These are phyloP conservation scores for Neobulgaria alba DNA, from an alignment of 2,329 filamentous ascomycete species.

Conservation along the genomic window DNA sequence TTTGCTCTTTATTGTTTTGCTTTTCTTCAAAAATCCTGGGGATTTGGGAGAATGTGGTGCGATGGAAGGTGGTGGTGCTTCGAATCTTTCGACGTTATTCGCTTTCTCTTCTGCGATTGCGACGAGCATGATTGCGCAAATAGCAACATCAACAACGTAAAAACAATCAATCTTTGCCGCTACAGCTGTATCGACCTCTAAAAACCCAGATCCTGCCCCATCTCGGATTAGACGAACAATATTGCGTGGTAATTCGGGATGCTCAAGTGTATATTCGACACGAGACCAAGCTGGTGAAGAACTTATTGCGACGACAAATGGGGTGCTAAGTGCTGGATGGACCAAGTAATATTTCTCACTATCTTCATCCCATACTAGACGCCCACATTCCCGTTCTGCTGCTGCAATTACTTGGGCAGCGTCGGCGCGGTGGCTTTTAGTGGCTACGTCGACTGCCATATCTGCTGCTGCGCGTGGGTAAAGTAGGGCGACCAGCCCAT, in stretches of 20 bases:
- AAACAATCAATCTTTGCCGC: conserved; percentile 51
- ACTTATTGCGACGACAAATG: conserved; percentile 52
- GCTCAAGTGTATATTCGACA: conserved; percentile 57
- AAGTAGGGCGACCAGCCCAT: conserved; percentile 58
- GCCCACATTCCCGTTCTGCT: conserved; percentile 60
- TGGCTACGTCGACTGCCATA: conserved; percentile 45
- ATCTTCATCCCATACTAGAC: conserved; percentile 64
- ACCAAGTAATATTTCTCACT: conserved; percentile 51
- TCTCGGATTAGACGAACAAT: conserved; percentile 53
- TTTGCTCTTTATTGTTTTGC: conserved; percentile 13
- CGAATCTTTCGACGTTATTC: conserved; percentile 44
- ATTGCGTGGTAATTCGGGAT: conserved; percentile 52
- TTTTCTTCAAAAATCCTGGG: conserved; percentile 20
- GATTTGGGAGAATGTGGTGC: conserved; percentile 17
- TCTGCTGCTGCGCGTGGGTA: conserved; percentile 59
- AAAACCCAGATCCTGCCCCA: conserved; percentile 48
- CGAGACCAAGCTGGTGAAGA: conserved; percentile 50
- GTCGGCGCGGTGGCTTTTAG: conserved; percentile 39
- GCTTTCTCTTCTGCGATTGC: conserved; percentile 48
- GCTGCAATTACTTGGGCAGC: conserved; percentile 49
- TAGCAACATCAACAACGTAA: conserved; percentile 54
- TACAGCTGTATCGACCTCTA: conserved; percentile 52
- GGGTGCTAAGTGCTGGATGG: conserved; percentile 53
- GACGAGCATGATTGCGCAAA: conserved; percentile 51
- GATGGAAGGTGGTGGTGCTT: conserved; percentile 41